Evolutionary conservation across 2,329 filamentous ascomycete species (phyloP), one percentile per base, ranked within the genome.

Genomic region (Capronia coronata): DNA sequence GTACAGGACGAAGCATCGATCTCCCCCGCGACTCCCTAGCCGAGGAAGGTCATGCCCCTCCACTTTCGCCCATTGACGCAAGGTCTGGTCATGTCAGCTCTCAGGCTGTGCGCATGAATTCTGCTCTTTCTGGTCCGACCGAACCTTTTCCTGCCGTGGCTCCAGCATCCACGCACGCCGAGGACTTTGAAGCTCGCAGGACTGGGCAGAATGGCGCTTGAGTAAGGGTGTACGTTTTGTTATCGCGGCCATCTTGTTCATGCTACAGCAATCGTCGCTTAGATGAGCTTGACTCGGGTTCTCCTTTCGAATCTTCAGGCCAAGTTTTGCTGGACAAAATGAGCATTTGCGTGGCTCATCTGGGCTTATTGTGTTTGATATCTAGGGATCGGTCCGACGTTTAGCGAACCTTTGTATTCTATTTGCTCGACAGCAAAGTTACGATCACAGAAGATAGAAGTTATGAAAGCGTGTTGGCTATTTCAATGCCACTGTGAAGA

Each of bases 51-150:
- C 39, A 55, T 9, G 56, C 53, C n/a, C 48, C 51, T 2, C 48
- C 52, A 21, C 27, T 57, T 2, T 34, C 43, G 1, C 44, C 46
- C 14, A 18, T 59, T 4, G 58, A 62, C 42, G 49, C 58, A 9
- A 59, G 56, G 13, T 55, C 53, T 5, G 54, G 57, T 10, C 51
- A 54, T 21, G 42, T 60, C 41, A 53, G 53, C 7, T 47, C 52
- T 16, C 53, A 56, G 22, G 60, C 59, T 5, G 51, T 59, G 9
- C 53, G 50, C 4, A 41, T 48, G n/a, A 50, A 59, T 30, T 54
- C 55, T 1, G 27, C 19, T 13, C 27, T 40, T 14, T 51, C 52
- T 27, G 29, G 7, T 16, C 43, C 40, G 22, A 21, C 22, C 14
- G 46, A 52, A 27, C 52, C 52, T 11, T 53, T 53, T 22, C 50